Percentiles rank a stretch among this genome's conserved stretches.
Evolutionary conservation across 805 yeast species (phyloP).

Genomic region (Peterozyma toletana): DNA sequence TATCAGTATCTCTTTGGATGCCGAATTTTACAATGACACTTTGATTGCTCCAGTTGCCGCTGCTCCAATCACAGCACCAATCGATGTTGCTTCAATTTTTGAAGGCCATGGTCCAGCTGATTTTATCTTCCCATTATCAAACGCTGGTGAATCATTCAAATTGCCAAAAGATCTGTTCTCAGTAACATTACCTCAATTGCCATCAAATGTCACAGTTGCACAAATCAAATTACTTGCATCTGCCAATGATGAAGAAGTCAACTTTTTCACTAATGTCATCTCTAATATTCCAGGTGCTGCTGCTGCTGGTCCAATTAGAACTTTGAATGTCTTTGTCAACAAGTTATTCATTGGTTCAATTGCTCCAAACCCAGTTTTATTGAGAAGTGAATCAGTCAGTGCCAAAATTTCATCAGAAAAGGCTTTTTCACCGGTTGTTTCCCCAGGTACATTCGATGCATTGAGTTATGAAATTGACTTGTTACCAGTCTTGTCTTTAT

Average conservation of each 20-base stretch:
- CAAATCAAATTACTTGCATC: slow-evolving; percentile 20
- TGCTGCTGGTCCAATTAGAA: slow-evolving; percentile 18
- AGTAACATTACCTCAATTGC: slow-evolving; percentile 15
- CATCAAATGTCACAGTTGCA: slow-evolving; percentile 18
- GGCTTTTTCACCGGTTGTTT: slow-evolving; percentile 21
- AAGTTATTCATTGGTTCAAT: slow-evolving; percentile 16
- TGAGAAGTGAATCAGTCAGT: slow-evolving; percentile 18
- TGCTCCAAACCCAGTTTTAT: slow-evolving; percentile 22
- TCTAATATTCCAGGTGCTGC: slow-evolving; percentile 10
- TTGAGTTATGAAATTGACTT: slow-evolving; percentile 21
- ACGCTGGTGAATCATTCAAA: slow-evolving; percentile 13
- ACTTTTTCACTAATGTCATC: slow-evolving; percentile 14
- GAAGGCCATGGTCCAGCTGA: slow-evolving; percentile 17
- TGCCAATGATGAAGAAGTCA: slow-evolving; percentile 20
- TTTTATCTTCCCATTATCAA: slow-evolving; percentile 15
- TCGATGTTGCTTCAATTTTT: slow-evolving; percentile 13
- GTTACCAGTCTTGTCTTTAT: slow-evolving; percentile 19
- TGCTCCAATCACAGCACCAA: slow-evolving; percentile 3
- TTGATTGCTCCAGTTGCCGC: slow-evolving; percentile 4
- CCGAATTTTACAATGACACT: slow-evolving; percentile 17
- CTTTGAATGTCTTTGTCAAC: slow-evolving; percentile 19
- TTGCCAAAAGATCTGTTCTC: slow-evolving; percentile 17
- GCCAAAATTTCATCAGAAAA: slow-evolving; percentile 8
- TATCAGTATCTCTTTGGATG: slow-evolving; percentile 14
- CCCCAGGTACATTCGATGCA: slow-evolving; percentile 20